Percentiles rank a stretch among this genome's conserved stretches.
Evolutionary conservation across 768 basidiomycete species (phyloP).

Genomic region (Rhodotorula taiwanensis): DNA sequence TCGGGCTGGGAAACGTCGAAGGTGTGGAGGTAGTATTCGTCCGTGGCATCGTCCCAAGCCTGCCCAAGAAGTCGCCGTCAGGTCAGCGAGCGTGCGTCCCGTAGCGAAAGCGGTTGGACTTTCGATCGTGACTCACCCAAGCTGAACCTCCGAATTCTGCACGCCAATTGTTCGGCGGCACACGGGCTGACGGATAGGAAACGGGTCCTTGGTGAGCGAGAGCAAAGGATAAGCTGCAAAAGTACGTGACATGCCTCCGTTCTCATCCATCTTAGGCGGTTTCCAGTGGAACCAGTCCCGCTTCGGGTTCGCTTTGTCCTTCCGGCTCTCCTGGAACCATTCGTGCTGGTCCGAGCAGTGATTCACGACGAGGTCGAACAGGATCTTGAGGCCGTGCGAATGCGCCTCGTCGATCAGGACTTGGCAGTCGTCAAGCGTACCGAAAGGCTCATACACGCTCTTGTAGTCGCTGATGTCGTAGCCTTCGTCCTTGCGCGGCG

Average conservation of each 20-base stretch:
- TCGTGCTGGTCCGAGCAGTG: slow-evolving; percentile 59
- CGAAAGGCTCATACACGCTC: slow-evolving; percentile 59
- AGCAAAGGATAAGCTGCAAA: too few species aligned
- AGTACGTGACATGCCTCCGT: slow-evolving; percentile 49
- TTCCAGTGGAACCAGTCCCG: slow-evolving; percentile 74
- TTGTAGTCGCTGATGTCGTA: slow-evolving; percentile 45
- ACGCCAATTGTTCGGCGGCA: slow-evolving; percentile 69
- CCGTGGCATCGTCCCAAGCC: slow-evolving; percentile 58
- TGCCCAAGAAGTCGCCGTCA: too few species aligned
- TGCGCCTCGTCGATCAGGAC: slow-evolving; percentile 48
- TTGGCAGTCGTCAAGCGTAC: slow-evolving; percentile 52
- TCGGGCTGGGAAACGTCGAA: slow-evolving; percentile 65
- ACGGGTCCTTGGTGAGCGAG: too few species aligned
- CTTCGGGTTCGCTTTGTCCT: slow-evolving; percentile 53
- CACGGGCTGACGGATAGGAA: slow-evolving; percentile 37
- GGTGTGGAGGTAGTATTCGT: slow-evolving; percentile 57
- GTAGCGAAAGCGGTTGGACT: too few species aligned
- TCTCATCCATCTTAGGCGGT: slow-evolving; percentile 52
- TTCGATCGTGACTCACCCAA: too few species aligned
- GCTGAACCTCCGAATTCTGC: slow-evolving; percentile 48
- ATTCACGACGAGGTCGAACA: slow-evolving; percentile 65
- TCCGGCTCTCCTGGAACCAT: slow-evolving; percentile 62
- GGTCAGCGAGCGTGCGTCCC: too few species aligned
- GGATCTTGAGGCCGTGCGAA: slow-evolving; percentile 60
- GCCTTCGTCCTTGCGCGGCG: slow-evolving; percentile 50